Percentiles rank a stretch among this genome's conserved stretches.
Conservation (phyloP, 2,329 filamentous ascomycete species). For the Huntiella abstrusa region DNA sequence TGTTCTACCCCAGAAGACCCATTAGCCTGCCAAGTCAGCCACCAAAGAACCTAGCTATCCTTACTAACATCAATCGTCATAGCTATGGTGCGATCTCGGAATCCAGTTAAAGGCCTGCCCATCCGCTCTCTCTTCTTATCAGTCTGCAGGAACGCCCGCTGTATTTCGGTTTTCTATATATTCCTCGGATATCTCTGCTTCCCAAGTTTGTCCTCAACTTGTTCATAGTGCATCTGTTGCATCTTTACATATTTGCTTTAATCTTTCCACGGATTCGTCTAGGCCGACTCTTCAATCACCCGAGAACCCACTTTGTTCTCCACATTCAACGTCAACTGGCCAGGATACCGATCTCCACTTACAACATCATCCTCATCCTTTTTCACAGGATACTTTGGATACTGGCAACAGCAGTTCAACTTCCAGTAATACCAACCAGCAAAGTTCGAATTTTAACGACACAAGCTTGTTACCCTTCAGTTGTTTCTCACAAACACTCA, state of each 20-base stretch:
- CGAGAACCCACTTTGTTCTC: background rate
- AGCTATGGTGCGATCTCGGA: constrained; percentile 10
- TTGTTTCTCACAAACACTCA: constrained; percentile 8
- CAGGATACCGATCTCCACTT: background rate
- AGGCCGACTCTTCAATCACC: background rate
- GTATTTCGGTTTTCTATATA: constrained; percentile 9
- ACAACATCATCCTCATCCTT: background rate
- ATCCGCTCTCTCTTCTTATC: background rate
- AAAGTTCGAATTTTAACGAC: too few species aligned
- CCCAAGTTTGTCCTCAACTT: constrained; percentile 7
- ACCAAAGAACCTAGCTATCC: constrained; percentile 1
- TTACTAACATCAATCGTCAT: constrained; percentile 8
- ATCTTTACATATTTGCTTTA: constrained; percentile 1
- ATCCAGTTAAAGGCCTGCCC: constrained; percentile 8
- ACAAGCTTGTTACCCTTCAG: constrained; percentile 5
- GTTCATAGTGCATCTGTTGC: constrained; percentile 6
- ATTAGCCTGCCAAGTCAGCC: background rate
- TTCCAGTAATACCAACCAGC: background rate
- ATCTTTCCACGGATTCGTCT: background rate
- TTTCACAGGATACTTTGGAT: background rate
- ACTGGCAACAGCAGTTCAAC: background rate
- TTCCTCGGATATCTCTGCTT: constrained; percentile 9
- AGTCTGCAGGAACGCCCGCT: background rate
- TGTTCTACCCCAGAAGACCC: too few species aligned
- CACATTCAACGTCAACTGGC: constrained; percentile 2